Conservation (phyloP, 305 asterid species). For the Andrographis paniculata region DNA sequence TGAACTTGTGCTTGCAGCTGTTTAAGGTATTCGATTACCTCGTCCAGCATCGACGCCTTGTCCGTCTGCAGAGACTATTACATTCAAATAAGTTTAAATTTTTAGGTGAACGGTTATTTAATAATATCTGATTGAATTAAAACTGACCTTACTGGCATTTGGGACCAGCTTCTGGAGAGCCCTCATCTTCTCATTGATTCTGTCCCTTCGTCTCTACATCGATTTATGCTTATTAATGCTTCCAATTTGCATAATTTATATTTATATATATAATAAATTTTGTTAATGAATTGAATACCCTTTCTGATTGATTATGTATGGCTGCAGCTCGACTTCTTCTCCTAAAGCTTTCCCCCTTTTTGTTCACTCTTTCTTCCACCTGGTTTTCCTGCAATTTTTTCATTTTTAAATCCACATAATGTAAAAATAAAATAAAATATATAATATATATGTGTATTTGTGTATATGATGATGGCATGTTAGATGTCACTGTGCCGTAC, state of each 20-base stretch:
- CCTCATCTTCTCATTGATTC: slow-evolving; percentile 72
- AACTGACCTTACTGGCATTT: slow-evolving; percentile 56
- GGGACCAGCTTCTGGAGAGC: slow-evolving; percentile 74
- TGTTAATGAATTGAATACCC: slow-evolving; percentile 29
- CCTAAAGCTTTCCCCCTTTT: slow-evolving; percentile 30
- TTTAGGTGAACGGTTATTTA: neutral
- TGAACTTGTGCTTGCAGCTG: slow-evolving; percentile 62
- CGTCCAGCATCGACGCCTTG: slow-evolving; percentile 77
- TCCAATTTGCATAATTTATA: neutral
- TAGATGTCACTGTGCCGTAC: neutral
- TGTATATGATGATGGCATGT: neutral
- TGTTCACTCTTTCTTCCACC: slow-evolving; percentile 25
- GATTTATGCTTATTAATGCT: neutral
- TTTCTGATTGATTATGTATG: slow-evolving; percentile 59
- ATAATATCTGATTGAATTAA: neutral
- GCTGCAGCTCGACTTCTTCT: slow-evolving; percentile 53
- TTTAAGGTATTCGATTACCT: slow-evolving; percentile 61
- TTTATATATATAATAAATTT: neutral
- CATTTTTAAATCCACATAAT: too few relatives aligned
- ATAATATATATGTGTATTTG: too few relatives aligned
- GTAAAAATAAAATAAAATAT: too few relatives aligned
- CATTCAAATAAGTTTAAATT: neutral
- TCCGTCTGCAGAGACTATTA: slow-evolving; percentile 33
- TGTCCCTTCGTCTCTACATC: slow-evolving; percentile 54
- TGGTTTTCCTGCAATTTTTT: slow-evolving; percentile 31